Evolutionary conservation across 768 basidiomycete genomes (phyloP), one percentile per base, ranked within the genome.

Genomic region (Boletus fagicola): DNA sequence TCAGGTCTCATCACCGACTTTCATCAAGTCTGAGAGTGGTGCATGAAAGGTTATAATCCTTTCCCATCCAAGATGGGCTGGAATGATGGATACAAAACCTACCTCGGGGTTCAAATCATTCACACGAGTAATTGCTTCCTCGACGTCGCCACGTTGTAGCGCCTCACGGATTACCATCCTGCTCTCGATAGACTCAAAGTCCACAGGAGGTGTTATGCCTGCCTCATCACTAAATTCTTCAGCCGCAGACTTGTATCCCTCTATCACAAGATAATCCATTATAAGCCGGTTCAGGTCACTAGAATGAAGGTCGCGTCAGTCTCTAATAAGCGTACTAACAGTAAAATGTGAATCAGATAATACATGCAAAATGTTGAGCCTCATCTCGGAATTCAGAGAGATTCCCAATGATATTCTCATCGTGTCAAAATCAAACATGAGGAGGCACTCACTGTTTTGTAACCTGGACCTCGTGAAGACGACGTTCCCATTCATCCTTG

Each of bases 71-170:
- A 33, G 44, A 49, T 9, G 24, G 46, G 48, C 26, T 24, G 22
- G 0, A 38, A 48, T 35, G 38, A 65, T 13, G 54, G 54, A 54
- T 59, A 43, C 15, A 36, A 65, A 33, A 74, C 92, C 77, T 75
- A 98, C 97, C 87, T 98, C 95, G 30, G 94, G 92, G 71, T 98
- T 93, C 63, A 98, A 74, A 72, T 98, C 96, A 65, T 98, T 98
- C 39, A 97, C 92, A 42, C 89, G 80, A n/a, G 89, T 86, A 57
- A 98, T 96, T 24, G 97, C 97, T 61, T 93, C 92, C 69, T 95
- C 92, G 16, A 98, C 90, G 66, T 98, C 89, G 6, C 97, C 97
- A 36, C 92, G 84, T 68, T 98, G 93, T 35, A 98, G 77, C 2
- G 95, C 94, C 68, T 96, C 90, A 16, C 94, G 86, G 51, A 99